Base-by-base conservation (phyloP, 73 alveolate species). In the Paramecium sexaurelia region DNA sequence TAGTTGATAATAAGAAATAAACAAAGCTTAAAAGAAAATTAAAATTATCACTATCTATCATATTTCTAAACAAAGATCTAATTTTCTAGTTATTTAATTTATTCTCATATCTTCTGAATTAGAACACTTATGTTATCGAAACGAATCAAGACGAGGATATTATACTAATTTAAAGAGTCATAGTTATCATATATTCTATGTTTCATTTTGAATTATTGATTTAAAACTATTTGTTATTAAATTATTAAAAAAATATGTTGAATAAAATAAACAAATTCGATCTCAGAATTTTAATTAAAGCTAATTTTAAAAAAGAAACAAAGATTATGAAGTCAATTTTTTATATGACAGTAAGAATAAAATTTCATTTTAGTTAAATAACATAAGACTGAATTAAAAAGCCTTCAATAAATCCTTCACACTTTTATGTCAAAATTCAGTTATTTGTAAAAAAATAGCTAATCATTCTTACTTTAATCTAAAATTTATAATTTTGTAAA, bases 81-180 rank as follows among this genome's bases (percentile, higher is more conserved):
- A 17, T 69, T 2, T 22, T 69, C 85, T 32, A 17, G 13, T 32
- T 35, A 26, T 35, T 24, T 27, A 17, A 69, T 69, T 27, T 17
- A 17, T 69, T 69, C 85, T 69, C 33, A 78, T 40, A 26, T 78
- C 90, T 27, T 78, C 90, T 11, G 90, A 78, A 20, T 61, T 78
- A 19, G 90, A 78, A 29, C 61, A 13, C 71, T 78, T 78, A 26
- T 78, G 90, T 24, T 78, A 45, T 78, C 90, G 20, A 26, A 78
- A 40, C 41, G 41, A 55, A 24, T 40, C 17, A 24, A 22, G 29
- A 36, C 55, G 43, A 26, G 90, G 90, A 41, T 47, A 41, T 41
- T 29, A 33, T 19, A 39, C 32, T 20, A 39, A 13, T 43, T 78
- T 78, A 78, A 78, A 36, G 90, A 78, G 43, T 78, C 90, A 78